These are phyloP conservation scores for Aspergillus olivimuriae DNA, from an alignment of 495 filamentous ascomycete species.

Conservation along the genomic window DNA sequence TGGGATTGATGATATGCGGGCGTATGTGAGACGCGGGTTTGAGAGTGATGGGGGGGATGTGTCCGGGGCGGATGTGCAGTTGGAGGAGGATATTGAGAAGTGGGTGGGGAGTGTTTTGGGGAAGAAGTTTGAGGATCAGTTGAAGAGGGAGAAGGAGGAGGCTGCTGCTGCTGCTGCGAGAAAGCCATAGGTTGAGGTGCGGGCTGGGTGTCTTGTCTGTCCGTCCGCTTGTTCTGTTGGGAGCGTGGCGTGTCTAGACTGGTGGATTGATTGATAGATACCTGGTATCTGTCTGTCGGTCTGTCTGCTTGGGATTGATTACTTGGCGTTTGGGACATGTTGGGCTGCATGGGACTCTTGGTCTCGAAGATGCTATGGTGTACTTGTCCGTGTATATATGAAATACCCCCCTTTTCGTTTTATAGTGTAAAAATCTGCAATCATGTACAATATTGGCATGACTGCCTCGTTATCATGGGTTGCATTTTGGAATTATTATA, in stretches of 20 bases:
- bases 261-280: too few species aligned
- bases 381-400: slow-evolving; percentile 2
- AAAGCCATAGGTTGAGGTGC: too few species aligned
- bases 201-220: too few species aligned
- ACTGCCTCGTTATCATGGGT: background rate
- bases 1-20: slow-evolving; percentile 60
- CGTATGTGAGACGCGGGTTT: slow-evolving; percentile 42
- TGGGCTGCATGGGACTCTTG: too few species aligned
- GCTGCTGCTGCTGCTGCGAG: too few species aligned
- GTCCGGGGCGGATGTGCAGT: slow-evolving; percentile 40
- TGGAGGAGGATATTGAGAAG: slow-evolving; percentile 63
- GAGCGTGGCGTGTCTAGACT: too few species aligned
- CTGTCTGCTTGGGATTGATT: too few species aligned
- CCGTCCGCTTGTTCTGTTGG: too few species aligned
- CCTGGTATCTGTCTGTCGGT: too few species aligned
- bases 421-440: background rate
- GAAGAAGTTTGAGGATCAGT: slow-evolving; percentile 41
- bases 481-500: background rate
- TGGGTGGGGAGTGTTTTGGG: slow-evolving; percentile 61
- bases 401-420: slow-evolving; percentile 3
- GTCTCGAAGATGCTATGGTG: too few species aligned
- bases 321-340: too few species aligned
- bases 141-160: slow-evolving; percentile 26
- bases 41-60: slow-evolving; percentile 31
- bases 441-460: background rate